Conservation (phyloP, 257 asterid genomes). For the Solanum tarapatanum region DNA sequence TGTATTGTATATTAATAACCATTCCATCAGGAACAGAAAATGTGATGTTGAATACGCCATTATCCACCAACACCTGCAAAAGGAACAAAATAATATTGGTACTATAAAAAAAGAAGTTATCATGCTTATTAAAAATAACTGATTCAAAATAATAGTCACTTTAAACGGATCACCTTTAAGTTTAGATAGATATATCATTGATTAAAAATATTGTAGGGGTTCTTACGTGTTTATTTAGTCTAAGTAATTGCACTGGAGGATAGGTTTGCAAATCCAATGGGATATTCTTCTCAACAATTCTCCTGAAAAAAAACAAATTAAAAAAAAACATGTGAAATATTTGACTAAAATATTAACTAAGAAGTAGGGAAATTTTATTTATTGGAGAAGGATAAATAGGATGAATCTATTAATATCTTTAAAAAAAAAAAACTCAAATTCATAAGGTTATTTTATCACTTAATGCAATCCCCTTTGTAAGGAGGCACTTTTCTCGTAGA, state of each 20-base stretch:
- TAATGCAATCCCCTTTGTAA: no score
- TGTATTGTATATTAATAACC: slow-evolving; percentile 42
- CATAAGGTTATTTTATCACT: no score
- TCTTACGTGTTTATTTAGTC: slow-evolving; percentile 23
- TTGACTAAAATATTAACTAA: background rate
- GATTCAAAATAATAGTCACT: background rate
- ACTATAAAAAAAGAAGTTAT: background rate
- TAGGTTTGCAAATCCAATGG: slow-evolving; percentile 11
- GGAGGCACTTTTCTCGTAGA: background rate
- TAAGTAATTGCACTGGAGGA: slow-evolving; percentile 47
- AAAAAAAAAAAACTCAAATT: no score
- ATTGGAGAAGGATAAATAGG: background rate
- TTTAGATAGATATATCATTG: background rate
- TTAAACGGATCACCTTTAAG: background rate
- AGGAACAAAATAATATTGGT: no score
- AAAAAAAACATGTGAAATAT: background rate
- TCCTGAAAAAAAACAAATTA: slow-evolving; percentile 14
- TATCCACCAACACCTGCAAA: slow-evolving; percentile 46
- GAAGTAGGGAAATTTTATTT: background rate
- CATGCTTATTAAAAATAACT: background rate
- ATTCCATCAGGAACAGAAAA: slow-evolving; percentile 55
- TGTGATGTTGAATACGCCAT: slow-evolving; percentile 49
- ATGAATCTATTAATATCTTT: background rate
- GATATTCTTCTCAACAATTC: slow-evolving; percentile 8
- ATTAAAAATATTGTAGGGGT: background rate